These are phyloP conservation scores for Macaranga tanarius DNA, from an alignment of 441 rosid genomes.

Conservation along the genomic window DNA sequence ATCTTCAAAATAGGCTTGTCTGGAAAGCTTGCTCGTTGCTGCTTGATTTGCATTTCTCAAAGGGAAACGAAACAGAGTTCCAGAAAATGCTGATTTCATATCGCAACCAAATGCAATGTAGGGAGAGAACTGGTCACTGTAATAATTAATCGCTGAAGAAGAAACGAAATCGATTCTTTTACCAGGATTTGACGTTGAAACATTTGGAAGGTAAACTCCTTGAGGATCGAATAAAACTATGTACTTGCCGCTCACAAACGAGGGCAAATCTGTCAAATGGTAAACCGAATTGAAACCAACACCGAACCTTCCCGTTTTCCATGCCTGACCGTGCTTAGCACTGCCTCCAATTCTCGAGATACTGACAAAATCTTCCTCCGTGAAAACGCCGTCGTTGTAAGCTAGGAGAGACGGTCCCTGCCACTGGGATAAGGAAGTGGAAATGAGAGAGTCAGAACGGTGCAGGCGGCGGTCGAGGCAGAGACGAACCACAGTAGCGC, in stretches of 20 bases:
- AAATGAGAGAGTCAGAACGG: constrained; percentile 56
- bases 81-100: constrained; percentile 65
- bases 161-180: constrained; percentile 86
- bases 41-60: constrained; percentile 83
- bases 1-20: constrained; percentile 75
- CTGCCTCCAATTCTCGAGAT: constrained; percentile 94
- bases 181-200: constrained; percentile 91
- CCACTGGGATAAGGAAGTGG: constrained; percentile 72
- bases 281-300: constrained; percentile 99
- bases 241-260: constrained; percentile 91
- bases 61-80: constrained; percentile 93
- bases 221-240: constrained; percentile 95
- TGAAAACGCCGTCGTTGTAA: constrained; percentile 82
- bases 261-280: constrained; percentile 96
- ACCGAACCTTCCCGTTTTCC: constrained; percentile 97
- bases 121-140: constrained; percentile 82
- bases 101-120: constrained; percentile 91
- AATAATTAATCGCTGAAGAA: constrained; percentile 63
- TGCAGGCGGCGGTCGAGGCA: constrained; percentile 85
- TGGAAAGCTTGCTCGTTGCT: constrained; percentile 75
- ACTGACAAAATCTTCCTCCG: constrained; percentile 89
- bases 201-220: constrained; percentile 78
- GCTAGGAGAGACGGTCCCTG: constrained; percentile 88
- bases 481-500: constrained; percentile 77
- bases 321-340: constrained; percentile 74